phyloP scores from a whole-genome alignment of 306 rosid species.

The Lithocarpus polystachyus region DNA sequence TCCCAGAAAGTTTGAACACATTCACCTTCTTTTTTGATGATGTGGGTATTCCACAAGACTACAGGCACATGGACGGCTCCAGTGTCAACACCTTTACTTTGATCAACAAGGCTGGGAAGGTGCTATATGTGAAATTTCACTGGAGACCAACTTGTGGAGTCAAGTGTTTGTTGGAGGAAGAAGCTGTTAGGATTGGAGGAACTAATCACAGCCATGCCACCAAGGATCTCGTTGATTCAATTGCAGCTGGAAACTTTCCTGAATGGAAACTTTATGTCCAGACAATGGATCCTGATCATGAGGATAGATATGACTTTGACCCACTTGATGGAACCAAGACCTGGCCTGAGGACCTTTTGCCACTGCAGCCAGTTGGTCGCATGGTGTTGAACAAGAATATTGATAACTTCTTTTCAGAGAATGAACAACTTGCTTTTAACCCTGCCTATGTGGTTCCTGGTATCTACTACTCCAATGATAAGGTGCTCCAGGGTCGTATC shows the following conservation, averaged over 20 bases:
- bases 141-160: slow-evolving; percentile 85
- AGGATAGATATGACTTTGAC: slow-evolving; percentile 82
- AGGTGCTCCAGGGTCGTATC: slow-evolving; percentile 81
- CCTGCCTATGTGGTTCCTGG: slow-evolving; percentile 88
- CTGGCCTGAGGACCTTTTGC: slow-evolving; percentile 93
- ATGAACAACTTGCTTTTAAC: slow-evolving; percentile 90
- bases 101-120: slow-evolving; percentile 79
- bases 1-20: slow-evolving; percentile 88
- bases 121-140: slow-evolving; percentile 73
- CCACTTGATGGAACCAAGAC: slow-evolving; percentile 93
- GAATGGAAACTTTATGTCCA: slow-evolving; percentile 93
- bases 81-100: slow-evolving; percentile 79
- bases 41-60: slow-evolving; percentile 80
- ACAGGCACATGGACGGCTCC: slow-evolving; percentile 93
- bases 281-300: slow-evolving; percentile 82
- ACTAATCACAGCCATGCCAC: slow-evolving; percentile 97
- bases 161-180: slow-evolving; percentile 73
- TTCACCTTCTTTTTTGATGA: slow-evolving; percentile 79
- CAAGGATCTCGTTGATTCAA: slow-evolving; percentile 83
- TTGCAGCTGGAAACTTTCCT: slow-evolving; percentile 92
- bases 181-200: slow-evolving; percentile 85
- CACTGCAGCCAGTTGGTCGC: slow-evolving; percentile 93
- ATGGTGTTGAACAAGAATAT: slow-evolving; percentile 87
- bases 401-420: slow-evolving; percentile 95
- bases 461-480: slow-evolving; percentile 76